Evolutionary conservation across 2,329 filamentous ascomycete genomes (phyloP).

Genomic region (Verticillium albo-atrum): DNA sequence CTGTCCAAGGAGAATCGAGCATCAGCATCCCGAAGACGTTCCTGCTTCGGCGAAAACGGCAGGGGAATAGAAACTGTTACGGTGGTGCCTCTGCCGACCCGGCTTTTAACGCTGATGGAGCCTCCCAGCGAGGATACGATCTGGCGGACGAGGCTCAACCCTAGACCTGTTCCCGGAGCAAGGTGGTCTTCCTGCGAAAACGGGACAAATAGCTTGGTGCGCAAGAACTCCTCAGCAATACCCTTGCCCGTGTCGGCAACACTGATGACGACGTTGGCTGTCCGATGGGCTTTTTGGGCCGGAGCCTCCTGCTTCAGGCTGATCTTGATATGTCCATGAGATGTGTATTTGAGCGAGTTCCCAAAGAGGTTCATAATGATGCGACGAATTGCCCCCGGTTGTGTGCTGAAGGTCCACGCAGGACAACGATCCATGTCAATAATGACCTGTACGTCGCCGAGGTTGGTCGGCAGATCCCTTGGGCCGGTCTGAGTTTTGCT

Average conservation of each 20-base stretch:
- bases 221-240: conserved; percentile 55
- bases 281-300: conserved; percentile 12
- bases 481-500: conserved; percentile 2
- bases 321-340: conserved; percentile 36
- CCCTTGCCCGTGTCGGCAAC: conserved; percentile 60
- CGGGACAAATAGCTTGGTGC: conserved; percentile 53
- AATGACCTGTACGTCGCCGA: conserved; percentile 29
- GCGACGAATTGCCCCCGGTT: conserved; percentile 45
- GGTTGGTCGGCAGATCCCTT: conserved; percentile 13
- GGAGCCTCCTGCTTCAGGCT: conserved; percentile 18
- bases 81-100: conserved; percentile 47
- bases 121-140: conserved; percentile 54
- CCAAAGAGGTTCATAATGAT: conserved; percentile 52
- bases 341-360: conserved; percentile 50
- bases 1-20: conserved; percentile 9
- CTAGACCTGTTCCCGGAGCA: conserved; percentile 54
- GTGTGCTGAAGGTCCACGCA: conserved; percentile 48
- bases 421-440: conserved; percentile 42
- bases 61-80: conserved; percentile 42
- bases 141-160: conserved; percentile 54
- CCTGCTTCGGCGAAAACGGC: conserved; percentile 5
- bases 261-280: conserved; percentile 27
- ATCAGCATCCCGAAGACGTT: not conserved
- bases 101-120: conserved; percentile 48
- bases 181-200: conserved; percentile 58